These are phyloP conservation scores for Barbarea vulgaris DNA, from an alignment of 345 rosid species.

Conservation along the genomic window DNA sequence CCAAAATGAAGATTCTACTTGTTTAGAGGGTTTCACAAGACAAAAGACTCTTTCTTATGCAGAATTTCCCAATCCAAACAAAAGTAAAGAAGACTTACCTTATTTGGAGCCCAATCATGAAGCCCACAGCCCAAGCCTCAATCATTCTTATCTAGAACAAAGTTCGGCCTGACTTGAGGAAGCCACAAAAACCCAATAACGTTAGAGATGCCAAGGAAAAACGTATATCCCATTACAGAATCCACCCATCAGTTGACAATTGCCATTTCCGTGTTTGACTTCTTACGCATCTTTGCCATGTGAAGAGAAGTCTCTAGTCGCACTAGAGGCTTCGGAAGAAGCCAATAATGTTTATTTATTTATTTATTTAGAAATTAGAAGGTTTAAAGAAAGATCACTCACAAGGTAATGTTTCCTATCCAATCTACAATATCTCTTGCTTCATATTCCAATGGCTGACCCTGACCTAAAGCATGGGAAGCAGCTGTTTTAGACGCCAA, in stretches of 20 bases:
- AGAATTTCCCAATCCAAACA: background rate
- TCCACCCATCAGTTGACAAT: background rate
- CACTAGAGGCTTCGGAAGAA: background rate
- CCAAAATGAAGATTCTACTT: background rate
- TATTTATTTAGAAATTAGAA: too few species aligned
- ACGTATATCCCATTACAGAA: background rate
- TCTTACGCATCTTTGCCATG: background rate
- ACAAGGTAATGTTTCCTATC: background rate
- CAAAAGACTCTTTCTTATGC: too few species aligned
- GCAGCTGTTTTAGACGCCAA: too few species aligned
- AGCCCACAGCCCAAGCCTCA: background rate
- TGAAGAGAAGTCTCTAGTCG: background rate
- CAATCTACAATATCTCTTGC: background rate
- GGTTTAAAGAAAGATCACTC: background rate
- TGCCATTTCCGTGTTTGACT: background rate
- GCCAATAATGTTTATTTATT: background rate
- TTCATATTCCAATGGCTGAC: too few species aligned
- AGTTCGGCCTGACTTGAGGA: background rate
- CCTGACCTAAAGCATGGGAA: too few species aligned
- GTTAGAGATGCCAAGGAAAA: background rate
- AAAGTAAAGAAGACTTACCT: background rate
- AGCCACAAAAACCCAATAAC: background rate
- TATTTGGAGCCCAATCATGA: background rate
- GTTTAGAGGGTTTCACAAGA: background rate
- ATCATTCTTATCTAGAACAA: background rate